These are phyloP conservation scores for Candida dajiaensis DNA, from an alignment of 805 yeast genomes.

Conservation along the genomic window DNA sequence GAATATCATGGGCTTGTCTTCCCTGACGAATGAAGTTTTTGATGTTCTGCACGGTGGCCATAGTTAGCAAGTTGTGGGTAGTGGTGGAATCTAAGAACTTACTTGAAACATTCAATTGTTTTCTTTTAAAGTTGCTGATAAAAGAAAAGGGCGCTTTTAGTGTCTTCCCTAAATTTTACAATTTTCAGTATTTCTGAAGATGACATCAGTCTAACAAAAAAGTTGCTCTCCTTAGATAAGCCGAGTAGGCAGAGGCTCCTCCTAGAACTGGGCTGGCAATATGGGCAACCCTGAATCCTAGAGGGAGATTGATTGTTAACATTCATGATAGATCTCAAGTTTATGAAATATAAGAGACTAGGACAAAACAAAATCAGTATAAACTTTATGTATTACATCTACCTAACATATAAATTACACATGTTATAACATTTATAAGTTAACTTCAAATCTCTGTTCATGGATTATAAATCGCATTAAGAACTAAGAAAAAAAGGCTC, in stretches of 20 bases:
- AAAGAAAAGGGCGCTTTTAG: not conserved
- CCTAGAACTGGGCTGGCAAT: not conserved
- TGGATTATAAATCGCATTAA: too few relatives aligned
- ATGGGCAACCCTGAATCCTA: too few relatives aligned
- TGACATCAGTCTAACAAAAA: not conserved
- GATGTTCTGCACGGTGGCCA: constrained; percentile 25
- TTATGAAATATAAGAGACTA: too few relatives aligned
- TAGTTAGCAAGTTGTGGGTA: not conserved
- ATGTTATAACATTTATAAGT: too few relatives aligned
- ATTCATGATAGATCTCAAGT: too few relatives aligned
- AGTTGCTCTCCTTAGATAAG: not conserved
- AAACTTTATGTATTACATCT: too few relatives aligned
- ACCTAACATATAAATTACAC: too few relatives aligned
- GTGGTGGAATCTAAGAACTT: not conserved
- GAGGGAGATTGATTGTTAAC: too few relatives aligned
- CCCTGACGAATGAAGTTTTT: constrained; percentile 41
- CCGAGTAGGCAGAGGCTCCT: not conserved
- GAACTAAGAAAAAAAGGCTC: too few relatives aligned
- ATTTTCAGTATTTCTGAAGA: too few relatives aligned
- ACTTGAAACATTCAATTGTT: constrained; percentile 1
- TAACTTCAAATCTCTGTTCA: too few relatives aligned
- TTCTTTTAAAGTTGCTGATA: not conserved
- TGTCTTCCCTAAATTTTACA: not conserved
- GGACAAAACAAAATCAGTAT: too few relatives aligned
- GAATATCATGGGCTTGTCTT: constrained; percentile 27